These are phyloP conservation scores for Graphilbum ipis-grandicollis DNA, from an alignment of 2,329 filamentous ascomycete species.

Conservation along the genomic window DNA sequence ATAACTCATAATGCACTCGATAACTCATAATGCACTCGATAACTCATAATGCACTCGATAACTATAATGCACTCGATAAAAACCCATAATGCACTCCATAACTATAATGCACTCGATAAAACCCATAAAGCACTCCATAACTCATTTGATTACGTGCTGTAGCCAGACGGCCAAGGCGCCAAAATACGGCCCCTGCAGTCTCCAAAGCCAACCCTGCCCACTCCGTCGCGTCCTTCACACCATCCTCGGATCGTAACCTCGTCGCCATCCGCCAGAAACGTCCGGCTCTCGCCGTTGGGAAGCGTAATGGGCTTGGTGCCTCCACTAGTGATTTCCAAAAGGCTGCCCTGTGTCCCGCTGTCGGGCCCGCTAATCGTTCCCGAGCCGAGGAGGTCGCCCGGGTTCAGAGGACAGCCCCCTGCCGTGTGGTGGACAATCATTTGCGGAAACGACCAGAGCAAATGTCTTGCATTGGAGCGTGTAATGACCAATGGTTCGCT, in stretches of 20 bases:
- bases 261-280: slow-evolving; percentile 29
- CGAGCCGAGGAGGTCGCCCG: slow-evolving; percentile 60
- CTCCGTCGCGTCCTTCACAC: neutral
- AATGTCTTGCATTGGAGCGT: slow-evolving; percentile 34
- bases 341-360: slow-evolving; percentile 18
- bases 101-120: no score
- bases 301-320: slow-evolving; percentile 25
- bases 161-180: no score
- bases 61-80: no score
- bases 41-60: no score
- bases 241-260: slow-evolving; percentile 23
- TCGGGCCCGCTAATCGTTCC: slow-evolving; percentile 49
- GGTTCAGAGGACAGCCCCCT: slow-evolving; percentile 56
- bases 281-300: slow-evolving; percentile 20
- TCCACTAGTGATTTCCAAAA: slow-evolving; percentile 27
- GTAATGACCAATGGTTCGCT: no score
- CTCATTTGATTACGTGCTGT: no score
- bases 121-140: no score
- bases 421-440: slow-evolving; percentile 72
- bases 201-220: slow-evolving; percentile 24
- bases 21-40: no score
- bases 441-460: slow-evolving; percentile 69
- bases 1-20: no score
- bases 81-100: no score
- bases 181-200: no score